Conservation (phyloP, 2,329 filamentous ascomycete genomes). For the Arthrobotrys entomopaga region DNA sequence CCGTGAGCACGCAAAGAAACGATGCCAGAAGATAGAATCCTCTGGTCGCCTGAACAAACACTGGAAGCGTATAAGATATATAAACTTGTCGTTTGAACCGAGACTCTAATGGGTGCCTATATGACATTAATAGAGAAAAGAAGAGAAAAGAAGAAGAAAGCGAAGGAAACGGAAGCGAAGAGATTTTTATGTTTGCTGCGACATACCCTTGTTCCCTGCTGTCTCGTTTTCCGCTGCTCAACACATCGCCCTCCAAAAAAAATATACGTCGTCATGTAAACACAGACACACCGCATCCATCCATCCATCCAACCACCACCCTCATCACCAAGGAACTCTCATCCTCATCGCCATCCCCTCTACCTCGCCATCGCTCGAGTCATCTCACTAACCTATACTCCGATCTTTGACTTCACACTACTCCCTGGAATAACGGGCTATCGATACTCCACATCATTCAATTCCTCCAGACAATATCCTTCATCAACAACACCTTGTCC, state of each 20-base stretch:
- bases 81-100: slow-evolving; percentile 75
- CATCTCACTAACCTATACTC: background rate
- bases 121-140: slow-evolving; percentile 67
- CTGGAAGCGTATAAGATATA: slow-evolving; percentile 65
- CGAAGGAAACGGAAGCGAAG: slow-evolving; percentile 60
- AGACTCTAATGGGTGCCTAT: slow-evolving; percentile 99
- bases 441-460: background rate
- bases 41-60: slow-evolving; percentile 87
- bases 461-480: background rate
- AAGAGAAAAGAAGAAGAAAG: slow-evolving; percentile 65
- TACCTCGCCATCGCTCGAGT: slow-evolving; percentile 11
- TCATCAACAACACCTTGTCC: background rate
- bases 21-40: slow-evolving; percentile 63
- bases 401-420: too few species aligned
- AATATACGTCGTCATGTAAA: slow-evolving; percentile 67
- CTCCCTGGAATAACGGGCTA: too few species aligned
- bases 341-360: background rate
- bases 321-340: slow-evolving; percentile 19
- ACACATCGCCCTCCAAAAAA: slow-evolving; percentile 63
- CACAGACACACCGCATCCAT: slow-evolving; percentile 2
- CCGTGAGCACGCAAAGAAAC: slow-evolving; percentile 96
- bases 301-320: slow-evolving; percentile 25
- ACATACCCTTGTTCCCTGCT: slow-evolving; percentile 45
- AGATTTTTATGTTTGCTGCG: slow-evolving; percentile 55
- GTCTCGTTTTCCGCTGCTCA: slow-evolving; percentile 22